Base-by-base conservation (phyloP, 257 asterid genomes). In the Solanum chilense region DNA sequence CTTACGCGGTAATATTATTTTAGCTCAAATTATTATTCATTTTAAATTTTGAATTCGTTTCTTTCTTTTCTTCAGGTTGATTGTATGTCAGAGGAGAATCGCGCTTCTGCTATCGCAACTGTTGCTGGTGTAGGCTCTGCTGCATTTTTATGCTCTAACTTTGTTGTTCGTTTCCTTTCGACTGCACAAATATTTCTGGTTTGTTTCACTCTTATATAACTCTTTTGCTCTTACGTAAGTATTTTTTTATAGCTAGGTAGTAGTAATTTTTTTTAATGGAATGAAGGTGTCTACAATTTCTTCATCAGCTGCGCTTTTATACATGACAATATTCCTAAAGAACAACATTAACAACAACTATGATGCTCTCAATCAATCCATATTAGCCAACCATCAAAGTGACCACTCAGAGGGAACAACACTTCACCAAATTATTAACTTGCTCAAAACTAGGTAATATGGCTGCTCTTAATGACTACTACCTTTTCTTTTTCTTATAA, bases 121-220 rank as follows among this genome's bases (percentile, higher is more conserved):
- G 77, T 93, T 82, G 88, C 93, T 2, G 95, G 97, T 7, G 91
- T 92, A 16, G 90, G 89, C 4, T 82, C 94, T 3, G 94, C 91
- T 3, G 94, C 97, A 33, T 91, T 86, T 18, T 89, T 94, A 15
- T 90, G 92, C 35, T 92, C 93, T 62, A 94, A 94, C 81, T 58
- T 94, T 42, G 86, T 91, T 5, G 94, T 93, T 76, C 93, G 95
- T 12, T 68, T 92, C 35, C 94, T 94, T 70, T 91, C 97, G n/a
- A 91, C 91, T 5, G 83, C 76, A 31, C 88, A 87, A 31, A 91
- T 92, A 68, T 92, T 85, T 89, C 95, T 91, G 94, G 94, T 92
- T 21, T 69, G 37, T 33, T 69, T 81, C 45, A 44, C 58, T 29
- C 33, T 66, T 58, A 49, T 77, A 9, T n/a, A 37, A 60, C 41